Base-by-base conservation (phyloP, 306 rosid genomes). In the Luffa acutangula region DNA sequence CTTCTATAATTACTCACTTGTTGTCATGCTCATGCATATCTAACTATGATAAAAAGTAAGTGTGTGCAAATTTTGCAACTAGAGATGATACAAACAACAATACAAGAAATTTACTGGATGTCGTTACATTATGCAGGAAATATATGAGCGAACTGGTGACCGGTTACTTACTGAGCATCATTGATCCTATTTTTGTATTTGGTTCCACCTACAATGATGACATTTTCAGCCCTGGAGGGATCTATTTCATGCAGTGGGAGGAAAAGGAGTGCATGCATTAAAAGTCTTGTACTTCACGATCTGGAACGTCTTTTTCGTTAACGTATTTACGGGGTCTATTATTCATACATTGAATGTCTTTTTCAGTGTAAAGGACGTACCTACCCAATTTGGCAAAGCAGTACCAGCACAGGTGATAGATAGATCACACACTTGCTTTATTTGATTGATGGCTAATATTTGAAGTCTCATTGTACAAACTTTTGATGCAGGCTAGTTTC, bases 231-330 rank as follows among this genome's bases (percentile, higher is more conserved):
- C 31, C 70, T 89, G 82, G 99, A 95, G 85, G 99, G 99, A 31
- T 81, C 85, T 75, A 83, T 93, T 85, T 95, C 99, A 46, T 96
- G 99, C 67, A 90, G 99, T 81, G 84, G 82, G 79, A 90, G 97
- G 89, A 95, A 95, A 85, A 89, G 73, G 86, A 91, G 98, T 83
- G 98, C 98, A 20, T 91, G 98, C 89, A 58, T 59, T 88, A 93
- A 95, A n/a, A 91, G 87, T 95, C 78, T 86, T 95, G 85, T 90
- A 77, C 85, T 95, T 95, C 90, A 86, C 89, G 45, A 93, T 95
- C 83, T 95, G 99, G 99, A 95, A 95, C 84, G 97, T 93, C 69
- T 95, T 95, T 85, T 93, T 93, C 56, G 90, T 91, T 69, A 95
- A 95, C 81, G 84, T 93, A 73, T 91, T 95, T 79, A 83, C 99